A percentile compares a stretch with the other conserved stretches of the same genome.
Conservation (phyloP, 108 stramenopile genomes). For the Nitzschia inconspicua region DNA sequence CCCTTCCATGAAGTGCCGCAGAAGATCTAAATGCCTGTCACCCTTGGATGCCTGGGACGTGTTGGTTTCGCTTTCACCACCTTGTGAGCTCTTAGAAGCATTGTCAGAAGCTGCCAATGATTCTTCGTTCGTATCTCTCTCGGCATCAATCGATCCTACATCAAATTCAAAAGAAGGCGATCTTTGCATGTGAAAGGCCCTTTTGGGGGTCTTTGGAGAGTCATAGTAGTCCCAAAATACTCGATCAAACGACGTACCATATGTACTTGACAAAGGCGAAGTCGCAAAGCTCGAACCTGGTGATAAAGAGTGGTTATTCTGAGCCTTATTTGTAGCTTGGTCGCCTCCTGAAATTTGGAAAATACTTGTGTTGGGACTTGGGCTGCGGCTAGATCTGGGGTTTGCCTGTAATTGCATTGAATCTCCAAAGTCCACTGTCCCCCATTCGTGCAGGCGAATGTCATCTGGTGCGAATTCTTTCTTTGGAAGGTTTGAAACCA, state of each 20-base stretch:
- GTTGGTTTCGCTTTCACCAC: constrained; percentile 13
- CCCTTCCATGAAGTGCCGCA: constrained; percentile 27
- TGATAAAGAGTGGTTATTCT: constrained; percentile 18
- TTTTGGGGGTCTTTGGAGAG: constrained; percentile 3
- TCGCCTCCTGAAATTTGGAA: not conserved
- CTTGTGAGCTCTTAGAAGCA: constrained; percentile 6
- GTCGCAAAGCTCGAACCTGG: constrained; percentile 43
- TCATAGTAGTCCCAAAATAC: constrained; percentile 28
- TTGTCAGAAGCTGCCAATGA: constrained; percentile 14
- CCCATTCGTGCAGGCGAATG: constrained; percentile 23
- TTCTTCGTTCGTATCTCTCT: constrained; percentile 9
- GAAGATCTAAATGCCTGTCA: constrained; percentile 10
- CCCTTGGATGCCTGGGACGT: constrained; percentile 1
- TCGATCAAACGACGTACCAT: constrained; percentile 42
- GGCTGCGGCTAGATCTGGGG: not conserved
- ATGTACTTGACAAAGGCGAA: constrained; percentile 22
- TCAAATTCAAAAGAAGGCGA: constrained; percentile 38
- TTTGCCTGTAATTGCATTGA: constrained; percentile 6
- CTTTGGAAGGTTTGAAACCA: not conserved
- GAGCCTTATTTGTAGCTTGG: not conserved
- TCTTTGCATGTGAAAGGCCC: constrained; percentile 36
- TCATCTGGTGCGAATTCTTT: not conserved
- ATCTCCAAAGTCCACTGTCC: constrained; percentile 27
- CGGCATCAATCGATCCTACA: not conserved
- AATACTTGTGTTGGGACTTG: constrained; percentile 4